Conservation (phyloP, 2,329 filamentous ascomycete species). For the Colletotrichum plurivorum region DNA sequence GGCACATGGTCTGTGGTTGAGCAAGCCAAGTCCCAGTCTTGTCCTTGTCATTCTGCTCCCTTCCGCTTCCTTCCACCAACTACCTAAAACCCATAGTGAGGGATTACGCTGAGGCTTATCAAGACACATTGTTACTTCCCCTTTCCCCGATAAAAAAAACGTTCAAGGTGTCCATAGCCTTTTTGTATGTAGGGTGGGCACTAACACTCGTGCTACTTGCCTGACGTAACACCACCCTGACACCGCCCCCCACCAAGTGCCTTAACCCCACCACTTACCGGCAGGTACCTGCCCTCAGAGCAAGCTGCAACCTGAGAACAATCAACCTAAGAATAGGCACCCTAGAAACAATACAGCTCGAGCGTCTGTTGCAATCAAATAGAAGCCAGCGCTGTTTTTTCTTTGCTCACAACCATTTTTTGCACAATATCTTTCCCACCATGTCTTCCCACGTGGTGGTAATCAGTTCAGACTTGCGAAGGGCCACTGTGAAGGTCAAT, state of each 20-base stretch:
- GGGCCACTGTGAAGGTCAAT: conserved; percentile 85
- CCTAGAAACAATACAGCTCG: no score
- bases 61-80: conserved; percentile 30
- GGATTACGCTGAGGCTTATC: no score
- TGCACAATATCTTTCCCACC: conserved; percentile 42
- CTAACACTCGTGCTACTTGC: conserved; percentile 3
- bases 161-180: no score
- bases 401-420: neutral
- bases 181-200: no score
- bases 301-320: neutral
- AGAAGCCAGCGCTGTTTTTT: no score
- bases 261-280: conserved; percentile 31
- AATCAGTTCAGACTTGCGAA: conserved; percentile 83
- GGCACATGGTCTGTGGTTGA: no score
- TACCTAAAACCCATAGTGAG: neutral
- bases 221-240: conserved; percentile 24
- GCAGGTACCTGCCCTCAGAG: neutral
- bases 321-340: neutral
- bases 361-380: no score
- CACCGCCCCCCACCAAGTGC: conserved; percentile 28
- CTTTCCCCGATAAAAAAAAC: no score
- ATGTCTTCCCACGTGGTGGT: conserved; percentile 95
- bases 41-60: conserved; percentile 1
- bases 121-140: no score
- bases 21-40: no score